Percentiles rank a stretch among this genome's conserved stretches.
phyloP scores from a whole-genome alignment of 176 grass and related monocot genomes.

The Melocanna baccifera region DNA sequence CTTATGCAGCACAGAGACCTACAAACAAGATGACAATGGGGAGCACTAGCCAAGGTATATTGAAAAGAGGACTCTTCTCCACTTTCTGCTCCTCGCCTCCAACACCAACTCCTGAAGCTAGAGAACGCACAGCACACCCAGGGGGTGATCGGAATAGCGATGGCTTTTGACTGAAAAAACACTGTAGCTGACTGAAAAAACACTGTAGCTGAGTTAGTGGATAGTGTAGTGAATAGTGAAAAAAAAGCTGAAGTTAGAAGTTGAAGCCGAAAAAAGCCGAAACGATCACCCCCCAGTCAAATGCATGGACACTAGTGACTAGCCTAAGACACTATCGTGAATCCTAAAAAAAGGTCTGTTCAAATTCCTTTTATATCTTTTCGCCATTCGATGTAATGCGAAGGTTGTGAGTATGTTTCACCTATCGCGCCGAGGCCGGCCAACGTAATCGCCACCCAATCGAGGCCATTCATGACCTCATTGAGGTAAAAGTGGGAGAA shows the following conservation, averaged over 20 bases:
- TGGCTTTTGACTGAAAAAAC: too few relatives aligned
- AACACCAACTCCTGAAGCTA: constrained; percentile 81
- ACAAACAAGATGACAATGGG: constrained; percentile 93
- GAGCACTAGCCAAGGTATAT: constrained; percentile 84
- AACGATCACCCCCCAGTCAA: too few relatives aligned
- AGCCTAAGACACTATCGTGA: neutral
- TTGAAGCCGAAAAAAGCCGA: too few relatives aligned
- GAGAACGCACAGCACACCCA: neutral
- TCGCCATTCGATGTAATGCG: neutral
- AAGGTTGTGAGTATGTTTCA: constrained; percentile 22
- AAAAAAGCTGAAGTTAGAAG: too few relatives aligned
- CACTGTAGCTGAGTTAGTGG: too few relatives aligned
- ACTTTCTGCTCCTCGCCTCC: constrained; percentile 94
- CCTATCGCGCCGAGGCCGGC: constrained; percentile 92
- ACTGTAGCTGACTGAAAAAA: too few relatives aligned
- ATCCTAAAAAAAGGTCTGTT: neutral
- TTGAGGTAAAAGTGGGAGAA: constrained; percentile 98
- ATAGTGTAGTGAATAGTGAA: too few relatives aligned
- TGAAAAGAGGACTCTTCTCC: constrained; percentile 71
- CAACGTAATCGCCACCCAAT: constrained; percentile 86
- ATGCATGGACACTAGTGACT: neutral
- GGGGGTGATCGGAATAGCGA: too few relatives aligned
- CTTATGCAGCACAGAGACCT: constrained; percentile 60
- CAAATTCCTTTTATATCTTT: neutral
- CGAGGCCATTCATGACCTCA: constrained; percentile 93